phyloP scores from a whole-genome alignment of 1,139 yeast genomes.

The Taiozyma sp. region DNA sequence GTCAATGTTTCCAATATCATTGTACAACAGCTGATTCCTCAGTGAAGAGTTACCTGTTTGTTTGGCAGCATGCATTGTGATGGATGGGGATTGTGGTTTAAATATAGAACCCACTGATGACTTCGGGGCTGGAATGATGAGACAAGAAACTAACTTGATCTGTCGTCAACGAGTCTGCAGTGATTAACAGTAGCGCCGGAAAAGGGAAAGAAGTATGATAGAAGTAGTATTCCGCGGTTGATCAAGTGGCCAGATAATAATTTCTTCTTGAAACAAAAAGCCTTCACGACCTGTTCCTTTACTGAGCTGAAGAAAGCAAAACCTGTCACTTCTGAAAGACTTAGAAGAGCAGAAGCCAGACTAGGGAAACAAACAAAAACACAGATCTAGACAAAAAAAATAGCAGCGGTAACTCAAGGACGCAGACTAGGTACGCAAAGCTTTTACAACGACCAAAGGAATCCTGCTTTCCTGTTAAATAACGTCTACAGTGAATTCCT shows the following conservation, averaged over 20 bases:
- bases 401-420: neutral
- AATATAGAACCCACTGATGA: neutral
- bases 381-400: neutral
- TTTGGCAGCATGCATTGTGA: conserved; percentile 30
- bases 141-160: neutral
- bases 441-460: neutral
- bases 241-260: neutral
- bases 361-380: neutral
- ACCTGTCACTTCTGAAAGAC: neutral
- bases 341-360: neutral
- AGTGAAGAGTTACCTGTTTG: conserved; percentile 11
- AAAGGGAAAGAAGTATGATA: neutral
- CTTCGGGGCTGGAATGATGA: neutral
- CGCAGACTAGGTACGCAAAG: neutral
- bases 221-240: neutral
- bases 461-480: neutral
- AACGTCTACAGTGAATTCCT: neutral
- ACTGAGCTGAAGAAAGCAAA: neutral
- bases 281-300: neutral
- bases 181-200: neutral
- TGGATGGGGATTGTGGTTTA: neutral
- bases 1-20: conserved; percentile 37
- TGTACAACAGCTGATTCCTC: conserved; percentile 31
- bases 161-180: neutral
- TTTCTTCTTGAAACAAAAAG: neutral